Evolutionary conservation across 345 rosid genomes (phyloP).

Genomic region (Eucalyptus erythrocorys): DNA sequence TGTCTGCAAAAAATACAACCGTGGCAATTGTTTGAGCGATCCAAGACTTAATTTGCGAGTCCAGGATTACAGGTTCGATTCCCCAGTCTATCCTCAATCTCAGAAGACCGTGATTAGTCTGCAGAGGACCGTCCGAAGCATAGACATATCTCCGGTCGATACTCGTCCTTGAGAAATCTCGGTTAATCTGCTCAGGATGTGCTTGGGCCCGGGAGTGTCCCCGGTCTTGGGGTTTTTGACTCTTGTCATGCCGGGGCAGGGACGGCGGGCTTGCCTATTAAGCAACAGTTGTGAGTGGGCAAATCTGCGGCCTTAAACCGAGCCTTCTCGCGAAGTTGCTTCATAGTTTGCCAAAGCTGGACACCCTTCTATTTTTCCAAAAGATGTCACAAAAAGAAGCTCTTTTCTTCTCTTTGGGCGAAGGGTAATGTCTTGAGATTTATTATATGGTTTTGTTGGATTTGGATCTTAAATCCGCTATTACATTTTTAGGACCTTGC

Average conservation of each 20-base stretch:
- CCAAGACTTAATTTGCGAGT: not conserved
- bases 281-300: not conserved
- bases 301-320: not conserved
- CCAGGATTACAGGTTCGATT: not conserved
- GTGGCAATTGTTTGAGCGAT: not conserved
- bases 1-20: not conserved
- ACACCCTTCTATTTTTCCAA: not conserved
- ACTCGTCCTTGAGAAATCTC: not conserved
- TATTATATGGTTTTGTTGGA: not conserved
- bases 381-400: not conserved
- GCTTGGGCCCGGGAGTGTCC: not conserved
- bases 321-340: no score
- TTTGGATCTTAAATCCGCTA: not conserved
- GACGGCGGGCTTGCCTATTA: not conserved
- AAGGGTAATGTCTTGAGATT: not conserved
- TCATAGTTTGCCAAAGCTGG: not conserved
- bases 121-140: not conserved
- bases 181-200: not conserved
- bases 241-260: not conserved
- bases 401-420: not conserved
- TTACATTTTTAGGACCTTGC: not conserved
- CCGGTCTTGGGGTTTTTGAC: not conserved
- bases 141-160: not conserved
- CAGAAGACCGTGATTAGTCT: not conserved
- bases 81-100: not conserved